Base-by-base conservation (phyloP, 768 basidiomycete species). In the Lentinula raphanica region DNA sequence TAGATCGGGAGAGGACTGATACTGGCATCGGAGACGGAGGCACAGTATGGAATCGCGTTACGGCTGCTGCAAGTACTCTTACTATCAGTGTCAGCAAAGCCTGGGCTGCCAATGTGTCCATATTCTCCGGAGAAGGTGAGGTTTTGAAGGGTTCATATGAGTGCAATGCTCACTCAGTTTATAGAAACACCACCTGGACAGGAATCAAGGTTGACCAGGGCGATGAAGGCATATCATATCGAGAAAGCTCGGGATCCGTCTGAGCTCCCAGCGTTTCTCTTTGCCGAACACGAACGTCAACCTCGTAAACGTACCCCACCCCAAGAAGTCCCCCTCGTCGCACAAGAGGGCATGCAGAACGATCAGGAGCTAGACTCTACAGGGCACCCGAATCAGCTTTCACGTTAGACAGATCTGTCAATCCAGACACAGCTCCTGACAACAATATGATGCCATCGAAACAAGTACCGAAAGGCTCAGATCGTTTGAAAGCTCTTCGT, bases 161-260 rank as follows among this genome's bases (percentile, higher is more conserved):
- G 28, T 25, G 23, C 25, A 9, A 49, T 7, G 42, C 42, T 44
- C 2, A 44, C 21, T 1, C 42, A 36, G 48, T 54, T 8, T 50
- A 17, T 66, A 81, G 81, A 73, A 50, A 79, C 79, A 28, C 80
- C 79, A 3, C 73, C 76, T 9, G 84, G 83, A 27, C 72, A 77
- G 45, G 86, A 87, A 60, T 82, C 82, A 4, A 81, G 81, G 35
- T 75, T 88, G 32, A 79, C 78, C 3, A 77, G 77, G n/a, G 82
- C 81, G 4, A 81, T 88, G 83, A 86, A 85, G 65, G 79, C 82
- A 0, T 88, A 87, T 66, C 81, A 88, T 63, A 75, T 86, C 49
- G 77, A 77, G 27, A 84, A 85, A 66, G 85, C 85, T 21, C 76
- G 76, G 25, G 72, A 76, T 36, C 80, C 79, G 9, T 64, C 76